Evolutionary conservation across 805 yeast genomes (phyloP), one percentile per base, ranked within the genome.

Genomic region (Candida yuanshanica): DNA sequence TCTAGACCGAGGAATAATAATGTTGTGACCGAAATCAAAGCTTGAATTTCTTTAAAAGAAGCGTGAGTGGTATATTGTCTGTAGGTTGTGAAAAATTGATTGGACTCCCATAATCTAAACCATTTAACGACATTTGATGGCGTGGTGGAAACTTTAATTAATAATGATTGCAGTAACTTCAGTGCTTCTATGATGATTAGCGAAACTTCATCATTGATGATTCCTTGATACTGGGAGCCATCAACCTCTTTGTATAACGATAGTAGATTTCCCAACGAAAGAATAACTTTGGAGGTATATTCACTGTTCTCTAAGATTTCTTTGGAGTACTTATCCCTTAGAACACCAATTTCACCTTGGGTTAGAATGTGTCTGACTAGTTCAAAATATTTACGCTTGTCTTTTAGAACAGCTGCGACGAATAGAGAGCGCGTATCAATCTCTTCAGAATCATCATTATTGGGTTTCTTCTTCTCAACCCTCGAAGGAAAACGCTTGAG

Each of bases 1-100:
- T 79, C 75, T 43, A 82, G 61, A 39, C 85, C 87, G 20, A 84
- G 53, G 29, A 81, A 58, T 21, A 77, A 53, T 9, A 83, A 50
- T 4, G 81, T 68, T 2, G 73, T 63, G 2, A 77, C 54, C 1
- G 82, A 72, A 4, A 66, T 49, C 14, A 81, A 61, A 1, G 75
- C 66, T 46, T 72, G 70, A 4, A 80, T 58, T 49, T 38, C 63
- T 5, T 52, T 37, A 18, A 41, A 53, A 10, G 53, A 35, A 20
- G 57, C 50, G 1, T 24, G 18, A 2, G 53, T 42, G 2, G 55
- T 31, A 9, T 42, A 39, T 5, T 52, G 55, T n/a, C 43, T 33
- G 16, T 41, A 27, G 4, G 48, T 22, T 12, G 36, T 35, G 10
- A 59, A 45, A 17, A 50, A 51, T 35, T 60, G 53, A 10, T 60